Percentiles rank a stretch among this genome's conserved stretches.
Evolutionary conservation across 805 yeast genomes (phyloP).

Genomic region (Maudiozyma serrabonitensis): DNA sequence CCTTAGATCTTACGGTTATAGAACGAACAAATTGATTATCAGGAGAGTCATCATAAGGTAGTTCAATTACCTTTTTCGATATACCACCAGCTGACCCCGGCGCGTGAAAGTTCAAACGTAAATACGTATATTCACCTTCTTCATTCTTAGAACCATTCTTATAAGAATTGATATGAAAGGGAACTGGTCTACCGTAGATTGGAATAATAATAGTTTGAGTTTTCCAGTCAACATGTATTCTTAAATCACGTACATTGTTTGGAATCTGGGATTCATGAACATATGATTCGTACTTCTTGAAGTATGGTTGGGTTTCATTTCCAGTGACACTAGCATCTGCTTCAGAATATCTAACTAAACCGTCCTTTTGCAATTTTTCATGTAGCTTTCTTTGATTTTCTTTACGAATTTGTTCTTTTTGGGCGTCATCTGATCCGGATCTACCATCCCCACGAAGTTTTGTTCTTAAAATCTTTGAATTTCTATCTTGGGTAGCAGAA

Average conservation of each 20-base stretch:
- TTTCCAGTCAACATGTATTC: constrained; percentile 78
- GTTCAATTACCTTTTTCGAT: constrained; percentile 58
- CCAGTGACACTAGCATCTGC: constrained; percentile 59
- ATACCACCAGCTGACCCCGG: constrained; percentile 79
- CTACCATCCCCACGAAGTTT: constrained; percentile 71
- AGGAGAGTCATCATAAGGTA: constrained; percentile 84
- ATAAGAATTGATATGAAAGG: constrained; percentile 90
- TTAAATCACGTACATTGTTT: constrained; percentile 65
- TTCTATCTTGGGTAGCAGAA: constrained; percentile 29
- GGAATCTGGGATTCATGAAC: constrained; percentile 92
- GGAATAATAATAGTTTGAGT: constrained; percentile 86
- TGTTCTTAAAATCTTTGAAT: constrained; percentile 63
- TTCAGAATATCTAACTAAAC: constrained; percentile 69
- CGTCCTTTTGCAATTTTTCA: constrained; percentile 78
- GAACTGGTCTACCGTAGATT: constrained; percentile 91
- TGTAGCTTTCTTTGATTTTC: constrained; percentile 78
- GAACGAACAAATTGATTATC: constrained; percentile 82
- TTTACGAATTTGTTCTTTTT: constrained; percentile 66
- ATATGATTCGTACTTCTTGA: constrained; percentile 89
- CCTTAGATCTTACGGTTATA: constrained; percentile 79
- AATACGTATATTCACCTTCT: constrained; percentile 88
- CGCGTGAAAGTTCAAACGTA: constrained; percentile 84
- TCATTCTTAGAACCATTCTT: constrained; percentile 92
- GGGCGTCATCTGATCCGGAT: constrained; percentile 57
- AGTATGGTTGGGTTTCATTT: constrained; percentile 42